Conservation (phyloP, 23 red algal genomes). For the Agarophyton chilense region DNA sequence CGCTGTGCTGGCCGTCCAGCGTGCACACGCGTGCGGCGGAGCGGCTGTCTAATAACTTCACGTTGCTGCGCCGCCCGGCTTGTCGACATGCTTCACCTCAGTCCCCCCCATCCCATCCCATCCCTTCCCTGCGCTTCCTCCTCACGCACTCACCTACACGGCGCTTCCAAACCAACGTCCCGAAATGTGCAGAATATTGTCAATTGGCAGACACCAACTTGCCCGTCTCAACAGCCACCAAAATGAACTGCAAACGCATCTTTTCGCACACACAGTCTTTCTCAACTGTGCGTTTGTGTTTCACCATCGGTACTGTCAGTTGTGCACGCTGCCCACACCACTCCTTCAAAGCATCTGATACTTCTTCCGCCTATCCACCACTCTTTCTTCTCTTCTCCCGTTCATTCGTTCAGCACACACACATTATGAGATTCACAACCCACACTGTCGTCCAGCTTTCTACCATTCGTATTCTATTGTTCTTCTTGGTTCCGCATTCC, state of each 20-base stretch:
- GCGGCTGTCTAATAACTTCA: no score
- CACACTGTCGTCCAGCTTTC: no score
- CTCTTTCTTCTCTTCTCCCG: not conserved
- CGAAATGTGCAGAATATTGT: not conserved
- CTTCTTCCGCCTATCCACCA: not conserved
- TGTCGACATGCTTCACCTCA: no score
- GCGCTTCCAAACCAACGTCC: not conserved
- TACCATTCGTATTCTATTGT: not conserved
- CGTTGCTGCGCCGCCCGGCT: no score
- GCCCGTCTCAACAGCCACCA: not conserved
- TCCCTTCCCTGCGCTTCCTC: no score
- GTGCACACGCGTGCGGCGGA: no score
- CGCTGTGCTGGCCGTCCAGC: not conserved
- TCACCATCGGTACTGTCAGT: not conserved
- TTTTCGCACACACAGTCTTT: not conserved
- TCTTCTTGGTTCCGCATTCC: not conserved
- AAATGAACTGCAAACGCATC: not conserved
- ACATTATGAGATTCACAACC: not conserved
- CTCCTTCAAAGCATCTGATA: not conserved
- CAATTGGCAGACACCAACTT: not conserved
- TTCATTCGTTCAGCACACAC: not conserved
- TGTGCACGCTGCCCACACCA: not conserved
- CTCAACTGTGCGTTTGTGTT: not conserved
- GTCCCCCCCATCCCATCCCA: no score
- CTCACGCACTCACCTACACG: not conserved